phyloP scores from a whole-genome alignment of 2,329 filamentous ascomycete genomes.

The Talaromyces albobiverticillius region DNA sequence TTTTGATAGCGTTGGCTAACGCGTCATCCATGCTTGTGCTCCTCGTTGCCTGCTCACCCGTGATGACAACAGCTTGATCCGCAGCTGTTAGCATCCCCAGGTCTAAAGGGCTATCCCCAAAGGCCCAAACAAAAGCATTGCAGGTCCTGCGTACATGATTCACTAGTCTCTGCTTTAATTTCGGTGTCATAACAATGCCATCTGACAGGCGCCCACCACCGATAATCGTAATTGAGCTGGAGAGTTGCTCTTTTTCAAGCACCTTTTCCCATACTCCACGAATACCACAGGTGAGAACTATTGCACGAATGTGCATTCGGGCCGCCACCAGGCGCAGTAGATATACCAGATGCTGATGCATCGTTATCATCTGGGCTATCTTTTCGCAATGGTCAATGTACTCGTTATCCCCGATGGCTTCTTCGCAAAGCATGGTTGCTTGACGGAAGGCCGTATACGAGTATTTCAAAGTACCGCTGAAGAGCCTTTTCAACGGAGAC shows the following conservation, averaged over 20 bases:
- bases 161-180: slow-evolving; percentile 52
- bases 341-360: slow-evolving; percentile 49
- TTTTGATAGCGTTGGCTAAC: slow-evolving; percentile 43
- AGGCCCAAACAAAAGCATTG: slow-evolving; percentile 49
- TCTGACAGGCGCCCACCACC: slow-evolving; percentile 50
- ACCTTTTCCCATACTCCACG: slow-evolving; percentile 56
- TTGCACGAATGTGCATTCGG: slow-evolving; percentile 39
- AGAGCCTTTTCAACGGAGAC: slow-evolving; percentile 43
- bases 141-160: slow-evolving; percentile 30
- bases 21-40: slow-evolving; percentile 54
- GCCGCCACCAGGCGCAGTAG: slow-evolving; percentile 38
- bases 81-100: slow-evolving; percentile 56
- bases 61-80: slow-evolving; percentile 55
- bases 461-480: slow-evolving; percentile 48
- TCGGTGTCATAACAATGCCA: slow-evolving; percentile 51
- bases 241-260: slow-evolving; percentile 44
- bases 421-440: slow-evolving; percentile 53
- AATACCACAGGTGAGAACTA: slow-evolving; percentile 58
- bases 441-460: slow-evolving; percentile 56
- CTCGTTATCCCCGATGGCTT: slow-evolving; percentile 30
- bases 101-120: slow-evolving; percentile 61
- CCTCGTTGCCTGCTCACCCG: slow-evolving; percentile 45
- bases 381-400: slow-evolving; percentile 48
- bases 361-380: slow-evolving; percentile 39
- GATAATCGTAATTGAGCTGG: slow-evolving; percentile 48